Base-by-base conservation (phyloP, 2,329 filamentous ascomycete species). In the Penicillium griseofulvum region DNA sequence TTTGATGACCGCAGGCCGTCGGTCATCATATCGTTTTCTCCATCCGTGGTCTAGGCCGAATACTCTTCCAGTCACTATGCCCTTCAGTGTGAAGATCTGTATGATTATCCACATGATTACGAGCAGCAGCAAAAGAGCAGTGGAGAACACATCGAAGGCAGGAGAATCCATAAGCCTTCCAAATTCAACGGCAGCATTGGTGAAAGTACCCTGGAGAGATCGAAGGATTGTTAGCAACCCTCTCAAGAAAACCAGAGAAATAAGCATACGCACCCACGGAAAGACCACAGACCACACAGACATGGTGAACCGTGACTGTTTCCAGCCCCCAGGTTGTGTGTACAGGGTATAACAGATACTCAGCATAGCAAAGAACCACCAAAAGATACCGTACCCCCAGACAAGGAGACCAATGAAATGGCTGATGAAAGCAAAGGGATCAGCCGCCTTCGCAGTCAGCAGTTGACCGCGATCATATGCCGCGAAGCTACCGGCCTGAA, bases 321-420 rank as follows among this genome's bases (percentile, higher is more conserved):
- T 50, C 53, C 52, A 56, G 12, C 63, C 63, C 0, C 59, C 56
- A 14, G 57, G 58, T 60, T 66, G 65, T 42, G 46, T 52, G 1
- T 63, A 37, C 6, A 68, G 37, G 7, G 65, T 66, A 61, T 71
- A 65, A 14, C 58, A 33, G 29, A 74, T 73, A 48, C 71, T 70
- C 36, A 72, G 55, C 8, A 74, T 60, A 2, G 74, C 72, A 54
- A 78, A 73, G n/a, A 63, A 55, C 71, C 74, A 75, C 75, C 75
- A 78, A 37, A 78, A 75, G 4, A 72, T 69, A 0, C 68, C 72
- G 43, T 73, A 70, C 0, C 75, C 76, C 69, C 73, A 76, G n/a
- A 66, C 61, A 16, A 76, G 42, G 29, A 79, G 49, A 0, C 73
- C 76, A 0, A 65, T 58, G 29, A 78, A 70, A 34, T 73, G 66